Base-by-base conservation (phyloP, 2,329 filamentous ascomycete species). In the Tolypocladium endophyticum region DNA sequence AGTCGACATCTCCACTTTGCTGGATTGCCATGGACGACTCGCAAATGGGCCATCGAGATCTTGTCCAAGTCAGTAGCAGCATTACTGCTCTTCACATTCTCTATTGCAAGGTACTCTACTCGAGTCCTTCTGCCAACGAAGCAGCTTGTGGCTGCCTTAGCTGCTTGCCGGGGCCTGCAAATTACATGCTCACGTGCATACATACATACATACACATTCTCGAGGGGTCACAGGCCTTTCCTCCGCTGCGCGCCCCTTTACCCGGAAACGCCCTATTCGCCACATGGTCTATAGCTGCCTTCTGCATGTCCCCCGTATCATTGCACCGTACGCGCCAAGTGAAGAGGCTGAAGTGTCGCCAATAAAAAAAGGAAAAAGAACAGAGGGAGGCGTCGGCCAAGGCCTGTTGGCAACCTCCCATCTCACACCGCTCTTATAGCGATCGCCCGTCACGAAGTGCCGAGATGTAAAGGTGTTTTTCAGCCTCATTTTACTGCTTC, bases 241-340 rank as follows among this genome's bases (percentile, higher is more conserved):
- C 9, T 33, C 28, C 20, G n/a, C 33, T 12, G 33, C 38, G 35
- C 36, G 38, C 30, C 38, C 18, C 23, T 25, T 6, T 43, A 12
- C 11, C 55, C 25, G 25, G n/a, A 58, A 58, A 58, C 57, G 57
- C 57, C 57, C 36, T 52, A 23, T 58, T 58, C 57, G 57, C 57
- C 57, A 28, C 35, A 43, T 54, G n/a, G 36, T 45, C 57, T 58
- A 55, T 53, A 53, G n/a, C 45, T 39, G 47, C 28, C 57, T 39
- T 41, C 47, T 52, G 35, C n/a, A 39, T 41, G 55, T 25, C 38
- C 36, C 35, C 33, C 23, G 55, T 56, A 43, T 43, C 55, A 30
- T 56, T 38, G 36, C 11, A 25, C 38, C 54, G 54, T 50, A 28
- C 25, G 25, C 45, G 45, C 45, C 50, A 43, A 35, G 28, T 23